phyloP scores from a whole-genome alignment of 2,329 filamentous ascomycete genomes.

The Cladosporium sp. region DNA sequence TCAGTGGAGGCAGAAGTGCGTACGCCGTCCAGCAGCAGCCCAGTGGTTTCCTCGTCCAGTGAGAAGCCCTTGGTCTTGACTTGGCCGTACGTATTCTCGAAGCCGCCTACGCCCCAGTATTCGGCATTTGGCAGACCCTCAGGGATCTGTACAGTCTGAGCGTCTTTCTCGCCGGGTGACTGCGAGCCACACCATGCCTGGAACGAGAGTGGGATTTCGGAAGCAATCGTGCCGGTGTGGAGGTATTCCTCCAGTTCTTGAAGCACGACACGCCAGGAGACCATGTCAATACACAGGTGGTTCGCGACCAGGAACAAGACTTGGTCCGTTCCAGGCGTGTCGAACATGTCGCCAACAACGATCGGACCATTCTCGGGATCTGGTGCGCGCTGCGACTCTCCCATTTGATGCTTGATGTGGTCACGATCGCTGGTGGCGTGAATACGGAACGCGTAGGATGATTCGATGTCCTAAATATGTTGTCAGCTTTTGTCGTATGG shows the following conservation, averaged over 20 bases:
- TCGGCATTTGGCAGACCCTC: conserved; percentile 6
- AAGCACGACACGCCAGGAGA: conserved; percentile 9
- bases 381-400: conserved; percentile 7
- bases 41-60: conserved; percentile 2
- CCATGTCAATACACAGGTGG: conserved; percentile 12
- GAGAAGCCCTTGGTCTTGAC: conserved; percentile 11
- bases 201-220: conserved; percentile 8
- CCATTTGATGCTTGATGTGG: conserved; percentile 4
- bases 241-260: conserved; percentile 10
- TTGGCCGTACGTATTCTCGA: conserved; percentile 11
- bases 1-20: conserved; percentile 1
- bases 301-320: conserved; percentile 7
- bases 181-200: conserved; percentile 9
- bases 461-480: conserved; percentile 1
- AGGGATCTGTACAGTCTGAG: neutral
- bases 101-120: conserved; percentile 9
- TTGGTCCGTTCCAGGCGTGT: conserved; percentile 7
- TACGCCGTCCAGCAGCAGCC: neutral
- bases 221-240: conserved; percentile 2
- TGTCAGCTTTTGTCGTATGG: neutral
- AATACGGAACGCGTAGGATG: neutral
- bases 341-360: conserved; percentile 7
- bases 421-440: conserved; percentile 10
- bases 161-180: conserved; percentile 1
- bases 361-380: conserved; percentile 8